Conservation (phyloP, 441 rosid species). For the Eutrema salsugineum region DNA sequence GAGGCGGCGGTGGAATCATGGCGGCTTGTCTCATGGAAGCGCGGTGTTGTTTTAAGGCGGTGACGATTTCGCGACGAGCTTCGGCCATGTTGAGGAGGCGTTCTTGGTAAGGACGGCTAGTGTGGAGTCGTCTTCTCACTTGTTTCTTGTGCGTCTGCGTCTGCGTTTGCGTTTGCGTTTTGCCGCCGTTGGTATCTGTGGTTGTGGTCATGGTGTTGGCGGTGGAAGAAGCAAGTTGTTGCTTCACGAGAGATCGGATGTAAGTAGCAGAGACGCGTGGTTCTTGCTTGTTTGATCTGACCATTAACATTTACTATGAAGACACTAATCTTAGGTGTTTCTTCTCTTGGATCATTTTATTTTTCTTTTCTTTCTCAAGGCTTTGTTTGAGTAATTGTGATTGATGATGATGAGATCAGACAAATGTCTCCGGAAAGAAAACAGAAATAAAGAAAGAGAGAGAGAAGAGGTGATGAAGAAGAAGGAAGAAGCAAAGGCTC, state of each 20-base stretch:
- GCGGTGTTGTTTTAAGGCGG: constrained; percentile 88
- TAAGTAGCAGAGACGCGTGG: constrained; percentile 71
- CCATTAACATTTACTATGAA: constrained; percentile 6
- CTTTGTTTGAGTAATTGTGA: constrained; percentile 10
- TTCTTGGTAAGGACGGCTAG: constrained; percentile 92
- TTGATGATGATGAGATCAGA: constrained; percentile 4
- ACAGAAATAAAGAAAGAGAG: constrained; percentile 45
- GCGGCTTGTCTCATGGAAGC: constrained; percentile 89
- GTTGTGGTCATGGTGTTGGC: constrained; percentile 38
- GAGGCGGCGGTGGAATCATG: constrained; percentile 41
- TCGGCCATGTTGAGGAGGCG: constrained; percentile 98
- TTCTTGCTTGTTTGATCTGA: constrained; percentile 42
- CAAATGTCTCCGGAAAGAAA: constrained; percentile 39
- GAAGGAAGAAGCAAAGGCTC: constrained; percentile 49
- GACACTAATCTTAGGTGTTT: constrained; percentile 24
- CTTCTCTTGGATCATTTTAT: constrained; percentile 33
- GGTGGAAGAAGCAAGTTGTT: constrained; percentile 65
- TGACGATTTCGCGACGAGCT: constrained; percentile 94
- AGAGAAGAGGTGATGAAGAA: constrained; percentile 43
- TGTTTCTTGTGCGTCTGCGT: constrained; percentile 82
- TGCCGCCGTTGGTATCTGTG: constrained; percentile 34
- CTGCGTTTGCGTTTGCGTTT: constrained; percentile 37
- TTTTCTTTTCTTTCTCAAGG: constrained; percentile 2
- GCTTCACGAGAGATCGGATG: constrained; percentile 71
- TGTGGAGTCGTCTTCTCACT: constrained; percentile 91